Evolutionary conservation across 129 eudicot genomes (phyloP), one percentile per base, ranked within the genome.

Genomic region (Ambrosia artemisiifolia): DNA sequence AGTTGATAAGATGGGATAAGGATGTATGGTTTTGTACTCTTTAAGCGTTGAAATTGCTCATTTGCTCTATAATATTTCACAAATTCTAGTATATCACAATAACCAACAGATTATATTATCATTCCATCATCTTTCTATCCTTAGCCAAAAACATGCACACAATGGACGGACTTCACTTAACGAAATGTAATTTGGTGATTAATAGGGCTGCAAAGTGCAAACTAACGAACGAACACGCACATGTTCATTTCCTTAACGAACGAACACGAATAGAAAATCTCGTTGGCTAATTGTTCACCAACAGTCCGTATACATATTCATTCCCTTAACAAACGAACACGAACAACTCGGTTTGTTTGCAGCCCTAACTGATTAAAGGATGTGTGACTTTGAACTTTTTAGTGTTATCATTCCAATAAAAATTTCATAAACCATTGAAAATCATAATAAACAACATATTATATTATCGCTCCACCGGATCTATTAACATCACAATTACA

Each of bases 381-480:
- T 16, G 59, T 68, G 59, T 35, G 12, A 2, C 40, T 28, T 67
- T 24, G 24, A 6, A 66, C 60, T 47, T 48, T 30, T 32, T 68
- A 48, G 72, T 3, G 7, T 30, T 48, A 28, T 48, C 46, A 47
- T 30, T 34, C 59, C 60, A 35, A 35, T 28, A 12, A 6, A 69
- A 18, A 51, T 14, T 11, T 69, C 63, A 70, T 17, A 53, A 18
- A 4, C 10, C 18, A 36, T 17, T 75, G 38, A 20, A 75, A 75
- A 65, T 51, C 46, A 47, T 40, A 40, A 40, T 40, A 40, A 40
- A 40, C 44, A 10, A 19, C 42, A 28, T 2, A 28, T 40, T 10
- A 59, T 60, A 47, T 19, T 38, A 51, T 49, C 17, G 17, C 68
- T 76, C 68, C 68, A 75, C 56, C 60, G 57, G 68, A 75, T 67